phyloP scores from a whole-genome alignment of 441 rosid genomes.

The Erodium texanum region DNA sequence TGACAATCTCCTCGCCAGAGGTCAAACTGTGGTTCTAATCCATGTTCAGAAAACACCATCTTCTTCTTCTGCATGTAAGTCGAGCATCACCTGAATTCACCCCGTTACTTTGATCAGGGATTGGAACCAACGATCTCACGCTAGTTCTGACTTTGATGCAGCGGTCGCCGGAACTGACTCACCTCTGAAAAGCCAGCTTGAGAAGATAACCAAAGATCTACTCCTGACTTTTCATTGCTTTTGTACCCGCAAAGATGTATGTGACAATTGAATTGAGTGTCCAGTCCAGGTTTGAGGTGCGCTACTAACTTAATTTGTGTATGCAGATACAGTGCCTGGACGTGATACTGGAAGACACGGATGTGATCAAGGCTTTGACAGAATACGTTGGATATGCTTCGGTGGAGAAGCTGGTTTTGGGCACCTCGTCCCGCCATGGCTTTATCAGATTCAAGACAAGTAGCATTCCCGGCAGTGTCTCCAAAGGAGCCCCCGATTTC shows the following conservation, averaged over 20 bases:
- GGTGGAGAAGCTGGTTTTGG: slow-evolving; percentile 60
- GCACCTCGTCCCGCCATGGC: slow-evolving; percentile 55
- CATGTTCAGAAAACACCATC: slow-evolving; percentile 46
- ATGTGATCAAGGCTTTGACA: slow-evolving; percentile 55
- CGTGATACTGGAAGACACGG: slow-evolving; percentile 65
- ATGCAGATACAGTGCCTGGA: slow-evolving; percentile 72
- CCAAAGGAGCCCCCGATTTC: slow-evolving; percentile 23
- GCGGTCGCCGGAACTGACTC: neutral
- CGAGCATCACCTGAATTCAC: no score
- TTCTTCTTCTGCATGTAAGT: no score
- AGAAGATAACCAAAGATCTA: slow-evolving; percentile 36
- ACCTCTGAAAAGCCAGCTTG: neutral
- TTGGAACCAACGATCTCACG: no score
- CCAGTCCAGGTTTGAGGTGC: no score
- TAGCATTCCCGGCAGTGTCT: slow-evolving; percentile 13
- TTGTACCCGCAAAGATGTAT: slow-evolving; percentile 82
- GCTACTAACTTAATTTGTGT: no score
- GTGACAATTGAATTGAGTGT: slow-evolving; percentile 15
- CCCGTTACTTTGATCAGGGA: no score
- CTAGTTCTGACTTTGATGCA: neutral
- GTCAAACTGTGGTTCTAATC: slow-evolving; percentile 61
- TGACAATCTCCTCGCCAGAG: slow-evolving; percentile 52
- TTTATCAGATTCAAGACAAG: slow-evolving; percentile 36
- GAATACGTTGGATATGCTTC: slow-evolving; percentile 47
- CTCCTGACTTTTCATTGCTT: slow-evolving; percentile 94